Evolutionary conservation across 2,329 filamentous ascomycete species (phyloP).

Genomic region (Colletotrichum australisinense): DNA sequence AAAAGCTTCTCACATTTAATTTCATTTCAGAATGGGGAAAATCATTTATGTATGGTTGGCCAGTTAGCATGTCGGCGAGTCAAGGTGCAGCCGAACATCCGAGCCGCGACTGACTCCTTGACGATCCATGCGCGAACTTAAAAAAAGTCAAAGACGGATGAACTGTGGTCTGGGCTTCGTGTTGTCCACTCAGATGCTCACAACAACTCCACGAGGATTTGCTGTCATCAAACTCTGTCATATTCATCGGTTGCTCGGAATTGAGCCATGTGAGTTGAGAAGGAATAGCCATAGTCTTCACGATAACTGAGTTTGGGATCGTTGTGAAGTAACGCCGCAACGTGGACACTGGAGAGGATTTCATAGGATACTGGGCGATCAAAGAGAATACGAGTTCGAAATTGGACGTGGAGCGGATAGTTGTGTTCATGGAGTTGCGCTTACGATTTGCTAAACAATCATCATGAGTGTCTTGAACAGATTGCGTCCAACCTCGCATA

Average conservation of each 20-base stretch:
- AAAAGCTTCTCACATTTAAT: not conserved
- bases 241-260: not conserved
- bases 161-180: not conserved
- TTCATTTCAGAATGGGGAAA: not conserved
- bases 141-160: not conserved
- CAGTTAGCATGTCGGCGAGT: not conserved
- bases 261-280: not conserved
- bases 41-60: not conserved
- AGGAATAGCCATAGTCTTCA: not conserved
- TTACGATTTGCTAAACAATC: not conserved
- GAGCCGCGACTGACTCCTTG: not conserved
- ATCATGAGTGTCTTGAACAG: not conserved
- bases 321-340: not conserved
- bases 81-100: not conserved
- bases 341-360: not conserved
- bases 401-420: not conserved
- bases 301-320: not conserved
- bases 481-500: not conserved
- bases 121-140: not conserved
- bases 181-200: not conserved
- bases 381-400: not conserved
- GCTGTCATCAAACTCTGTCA: not conserved
- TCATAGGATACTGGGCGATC: not conserved
- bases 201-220: not conserved
- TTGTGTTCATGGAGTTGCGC: not conserved